Evolutionary conservation across 352 stramenopile species (phyloP), one percentile per base, ranked within the genome.

Genomic region (Aphanomyces invadans): DNA sequence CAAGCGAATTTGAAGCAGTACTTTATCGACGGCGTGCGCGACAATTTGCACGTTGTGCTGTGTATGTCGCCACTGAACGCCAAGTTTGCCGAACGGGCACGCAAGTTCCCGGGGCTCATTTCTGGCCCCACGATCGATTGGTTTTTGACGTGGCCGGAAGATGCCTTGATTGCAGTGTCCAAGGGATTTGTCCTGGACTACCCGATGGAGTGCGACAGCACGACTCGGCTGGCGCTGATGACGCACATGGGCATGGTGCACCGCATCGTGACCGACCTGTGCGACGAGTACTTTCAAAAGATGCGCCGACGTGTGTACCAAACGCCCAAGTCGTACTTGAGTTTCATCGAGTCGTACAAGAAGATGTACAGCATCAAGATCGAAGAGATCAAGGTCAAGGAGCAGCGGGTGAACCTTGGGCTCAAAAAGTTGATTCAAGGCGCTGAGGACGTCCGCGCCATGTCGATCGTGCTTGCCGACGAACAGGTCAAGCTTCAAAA

Each of bases 41-140:
- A 99, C 70, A 99, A 99, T 65, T 86, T 99, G 28, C 97, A 99
- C 74, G 85, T 99, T 2, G 96, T 99, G 57, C 78, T 99, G 26
- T 99, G 96, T 75, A 99, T 99, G 96, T 99, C 95, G 48, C 96
- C 97, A n/a, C 80, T 99, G 70, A 98, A 98, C 71, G 87, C 95
- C 0, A 98, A 98, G 71, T 99, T 99, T 76, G 89, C 95, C 0
- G 89, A 98, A 15, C 84, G 97, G 19, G 96, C 96, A 3, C 83
- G 95, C 1, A 98, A 99, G 69, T 99, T 99, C 74, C 97, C 97
- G 7, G 93, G 96, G 4, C 78, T 99, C 28, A 97, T 99, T 61
- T 98, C 84, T 51, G 93, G 90, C 3, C 95, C 95, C n/a, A 99
- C 97, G 2, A 99, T 99, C 70, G 97, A 99, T 64, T 99, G 96